Conservation (phyloP, 2,329 filamentous ascomycete species). For the Trichoderma harzianum region DNA sequence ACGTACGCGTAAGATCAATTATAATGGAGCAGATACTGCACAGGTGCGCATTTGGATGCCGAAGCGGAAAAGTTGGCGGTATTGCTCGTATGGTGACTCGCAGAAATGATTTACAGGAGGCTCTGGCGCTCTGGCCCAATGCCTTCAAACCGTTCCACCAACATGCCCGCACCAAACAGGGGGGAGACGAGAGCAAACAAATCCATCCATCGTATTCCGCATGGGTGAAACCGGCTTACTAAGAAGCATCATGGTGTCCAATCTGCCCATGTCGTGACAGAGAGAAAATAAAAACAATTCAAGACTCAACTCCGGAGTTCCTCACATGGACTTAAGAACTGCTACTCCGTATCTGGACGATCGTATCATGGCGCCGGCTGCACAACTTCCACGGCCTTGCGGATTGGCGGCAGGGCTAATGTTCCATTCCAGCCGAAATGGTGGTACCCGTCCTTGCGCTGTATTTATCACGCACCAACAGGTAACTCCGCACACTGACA, state of each 20-base stretch:
- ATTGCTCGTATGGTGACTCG: background rate
- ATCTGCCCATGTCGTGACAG: background rate
- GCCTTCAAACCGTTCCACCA: constrained; percentile 11
- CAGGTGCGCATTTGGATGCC: no score
- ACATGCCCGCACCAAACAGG: background rate
- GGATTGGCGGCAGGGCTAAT: background rate
- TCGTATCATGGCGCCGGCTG: background rate
- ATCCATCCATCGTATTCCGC: background rate
- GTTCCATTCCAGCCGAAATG: background rate
- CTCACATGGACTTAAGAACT: constrained; percentile 4
- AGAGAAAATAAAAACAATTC: background rate
- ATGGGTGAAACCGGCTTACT: constrained; percentile 4
- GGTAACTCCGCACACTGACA: background rate
- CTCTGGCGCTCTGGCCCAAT: background rate
- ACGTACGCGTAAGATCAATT: background rate
- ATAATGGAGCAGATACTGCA: background rate
- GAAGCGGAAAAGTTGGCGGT: no score
- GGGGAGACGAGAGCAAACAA: background rate
- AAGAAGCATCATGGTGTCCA: background rate
- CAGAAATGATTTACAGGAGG: constrained; percentile 17
- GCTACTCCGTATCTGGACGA: background rate
- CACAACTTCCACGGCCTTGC: background rate
- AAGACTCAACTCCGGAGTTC: background rate
- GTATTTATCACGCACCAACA: background rate
- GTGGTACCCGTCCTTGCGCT: background rate